phyloP scores from a whole-genome alignment of 192 early-diverging fungal species.

The Entophlyctis luteolus region DNA sequence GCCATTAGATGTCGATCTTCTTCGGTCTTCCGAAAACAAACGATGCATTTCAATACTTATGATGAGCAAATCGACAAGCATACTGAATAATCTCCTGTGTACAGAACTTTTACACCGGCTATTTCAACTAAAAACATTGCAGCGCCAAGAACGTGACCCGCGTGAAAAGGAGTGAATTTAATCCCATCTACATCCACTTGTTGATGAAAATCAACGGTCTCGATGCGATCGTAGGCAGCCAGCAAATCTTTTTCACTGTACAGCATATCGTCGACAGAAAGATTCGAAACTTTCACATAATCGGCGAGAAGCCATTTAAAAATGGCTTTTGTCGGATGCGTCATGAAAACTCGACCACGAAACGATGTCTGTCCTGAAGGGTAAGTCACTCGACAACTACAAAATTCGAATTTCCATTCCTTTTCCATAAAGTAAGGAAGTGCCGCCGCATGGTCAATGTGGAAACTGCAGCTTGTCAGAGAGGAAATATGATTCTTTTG shows the following conservation, averaged over 20 bases:
- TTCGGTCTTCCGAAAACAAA: slow-evolving; percentile 57
- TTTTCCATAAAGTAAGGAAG: slow-evolving; percentile 96
- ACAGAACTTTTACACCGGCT: slow-evolving; percentile 81
- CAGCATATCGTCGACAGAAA: slow-evolving; percentile 72
- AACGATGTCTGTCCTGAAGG: slow-evolving; percentile 94
- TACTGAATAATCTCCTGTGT: slow-evolving; percentile 94
- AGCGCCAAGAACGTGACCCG: slow-evolving; percentile 95
- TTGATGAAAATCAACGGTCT: slow-evolving; percentile 95
- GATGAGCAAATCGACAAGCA: neutral
- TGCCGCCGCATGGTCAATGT: slow-evolving; percentile 94
- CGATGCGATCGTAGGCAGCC: slow-evolving; percentile 79
- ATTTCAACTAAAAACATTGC: slow-evolving; percentile 84
- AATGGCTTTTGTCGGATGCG: slow-evolving; percentile 97
- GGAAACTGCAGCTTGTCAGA: slow-evolving; percentile 62
- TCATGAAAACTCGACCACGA: slow-evolving; percentile 96
- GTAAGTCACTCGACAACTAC: no score
- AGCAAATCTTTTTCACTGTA: slow-evolving; percentile 87
- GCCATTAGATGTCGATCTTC: slow-evolving; percentile 98
- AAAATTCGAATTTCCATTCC: slow-evolving; percentile 45
- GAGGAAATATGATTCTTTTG: neutral
- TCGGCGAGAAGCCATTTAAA: slow-evolving; percentile 94
- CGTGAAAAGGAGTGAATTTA: slow-evolving; percentile 80
- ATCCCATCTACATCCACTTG: slow-evolving; percentile 88
- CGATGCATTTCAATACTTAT: neutral
- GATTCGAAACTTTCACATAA: slow-evolving; percentile 85